Base-by-base conservation (phyloP, 169 alveolate genomes). In the Plasmodium ovale region DNA sequence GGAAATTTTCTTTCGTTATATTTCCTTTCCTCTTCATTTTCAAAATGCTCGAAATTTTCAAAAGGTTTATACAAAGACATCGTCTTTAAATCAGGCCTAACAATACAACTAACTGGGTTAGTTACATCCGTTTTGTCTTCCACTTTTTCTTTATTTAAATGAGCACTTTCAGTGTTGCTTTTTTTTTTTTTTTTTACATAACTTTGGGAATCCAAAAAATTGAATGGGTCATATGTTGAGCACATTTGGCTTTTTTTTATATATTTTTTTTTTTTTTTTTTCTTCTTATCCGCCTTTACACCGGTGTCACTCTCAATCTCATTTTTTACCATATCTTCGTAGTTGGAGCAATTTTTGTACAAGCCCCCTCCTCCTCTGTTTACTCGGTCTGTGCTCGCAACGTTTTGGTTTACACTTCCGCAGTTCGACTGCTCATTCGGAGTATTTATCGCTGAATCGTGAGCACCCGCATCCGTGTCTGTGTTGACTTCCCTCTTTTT, bases 11-110 rank as follows among this genome's bases (percentile, higher is more conserved):
- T 60, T 54, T 64, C 53, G 33, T 31, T 33, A 25, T 10, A 19
- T 31, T 31, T 64, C 51, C 33, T 49, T 21, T 58, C 59, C 51
- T 44, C 56, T 21, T 53, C 84, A 6, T 47, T 37, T 65, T 79
- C 71, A 23, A 42, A n/a, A 79, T 49, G 62, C 49, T 79, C 27
- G 23, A 35, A 64, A 65, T 65, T 79, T 79, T 79, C 89, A 51
- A 79, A 69, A 29, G 89, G 89, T 58, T 49, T 79, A 69, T 79
- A 79, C 42, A 65, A 19, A 79, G 54, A 54, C 89, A 79, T 79
- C 19, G 23, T 79, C 35, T 79, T 79, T 79, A 79, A 79, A 79
- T 79, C 74, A 10, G 89, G 89, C 16, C 89, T 79, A 49, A 39
- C 65, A 42, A 79, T 79, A 33, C 29, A 79, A 65, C 23, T 79